Percentiles rank a stretch among this genome's conserved stretches.
phyloP scores from a whole-genome alignment of 2,329 filamentous ascomycete species.

The Alternaria consortialis region DNA sequence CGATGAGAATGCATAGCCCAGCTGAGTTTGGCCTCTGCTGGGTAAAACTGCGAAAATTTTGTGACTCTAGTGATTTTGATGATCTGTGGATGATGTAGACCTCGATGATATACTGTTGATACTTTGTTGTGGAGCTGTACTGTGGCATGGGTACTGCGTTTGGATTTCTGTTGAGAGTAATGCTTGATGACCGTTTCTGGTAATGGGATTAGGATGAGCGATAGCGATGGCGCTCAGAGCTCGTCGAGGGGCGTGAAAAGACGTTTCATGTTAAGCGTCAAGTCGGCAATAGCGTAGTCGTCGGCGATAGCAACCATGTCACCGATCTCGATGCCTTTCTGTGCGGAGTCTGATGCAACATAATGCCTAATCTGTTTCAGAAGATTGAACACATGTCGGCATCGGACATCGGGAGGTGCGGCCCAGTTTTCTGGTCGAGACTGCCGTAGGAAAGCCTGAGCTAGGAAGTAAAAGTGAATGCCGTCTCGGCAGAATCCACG shows the following conservation, averaged over 20 bases:
- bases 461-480: conserved; percentile 77
- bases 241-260: conserved; percentile 69
- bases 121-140: conserved; percentile 25
- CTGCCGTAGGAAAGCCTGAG: conserved; percentile 70
- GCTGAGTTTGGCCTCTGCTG: conserved; percentile 25
- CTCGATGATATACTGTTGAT: conserved; percentile 35
- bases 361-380: conserved; percentile 68
- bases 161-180: conserved; percentile 2
- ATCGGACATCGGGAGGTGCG: conserved; percentile 66
- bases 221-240: conserved; percentile 5
- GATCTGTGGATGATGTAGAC: conserved; percentile 17
- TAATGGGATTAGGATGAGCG: conserved; percentile 5
- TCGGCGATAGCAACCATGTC: conserved; percentile 74
- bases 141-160: conserved; percentile 11
- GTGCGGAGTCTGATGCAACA: conserved; percentile 70
- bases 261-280: conserved; percentile 75
- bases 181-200: conserved; percentile 7
- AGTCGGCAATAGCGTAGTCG: conserved; percentile 69
- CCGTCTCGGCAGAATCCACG: conserved; percentile 76
- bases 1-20: conserved; percentile 40
- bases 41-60: conserved; percentile 23
- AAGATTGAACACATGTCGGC: conserved; percentile 67
- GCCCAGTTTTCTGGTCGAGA: conserved; percentile 64
- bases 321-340: conserved; percentile 72
- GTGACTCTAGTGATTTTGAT: conserved; percentile 17